These are phyloP conservation scores for Colletotrichum sp. DNA, from an alignment of 2,329 filamentous ascomycete genomes.

Conservation along the genomic window DNA sequence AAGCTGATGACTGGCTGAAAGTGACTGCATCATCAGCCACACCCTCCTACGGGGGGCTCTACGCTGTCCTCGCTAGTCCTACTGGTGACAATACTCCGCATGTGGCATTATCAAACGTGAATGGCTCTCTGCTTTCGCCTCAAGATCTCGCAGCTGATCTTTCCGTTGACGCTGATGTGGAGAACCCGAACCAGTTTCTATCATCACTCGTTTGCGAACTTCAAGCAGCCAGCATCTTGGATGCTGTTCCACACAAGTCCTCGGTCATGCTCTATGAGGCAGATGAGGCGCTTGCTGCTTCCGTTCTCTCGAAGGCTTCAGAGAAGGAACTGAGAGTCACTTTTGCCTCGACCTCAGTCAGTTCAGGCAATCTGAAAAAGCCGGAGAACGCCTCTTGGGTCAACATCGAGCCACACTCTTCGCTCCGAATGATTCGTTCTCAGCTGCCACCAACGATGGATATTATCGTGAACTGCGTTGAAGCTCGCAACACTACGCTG, in stretches of 20 bases:
- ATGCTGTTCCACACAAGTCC: background rate
- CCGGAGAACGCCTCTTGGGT: background rate
- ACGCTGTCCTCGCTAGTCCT: background rate
- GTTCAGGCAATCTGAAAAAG: background rate
- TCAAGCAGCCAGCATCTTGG: background rate
- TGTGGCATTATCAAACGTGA: background rate
- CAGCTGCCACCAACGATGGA: background rate
- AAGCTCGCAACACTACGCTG: background rate
- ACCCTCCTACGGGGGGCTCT: background rate
- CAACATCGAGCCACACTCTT: background rate
- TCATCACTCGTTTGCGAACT: background rate
- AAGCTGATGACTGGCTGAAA: background rate
- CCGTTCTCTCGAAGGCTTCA: background rate
- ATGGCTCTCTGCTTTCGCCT: background rate
- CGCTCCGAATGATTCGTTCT: background rate
- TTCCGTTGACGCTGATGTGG: background rate
- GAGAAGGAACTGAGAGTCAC: background rate
- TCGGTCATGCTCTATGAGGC: background rate
- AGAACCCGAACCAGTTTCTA: background rate
- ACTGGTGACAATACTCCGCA: background rate
- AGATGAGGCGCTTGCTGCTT: background rate
- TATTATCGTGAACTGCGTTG: background rate
- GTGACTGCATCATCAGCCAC: background rate
- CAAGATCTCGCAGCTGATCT: background rate
- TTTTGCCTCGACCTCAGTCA: background rate